Conservation (phyloP, 768 basidiomycete genomes). For the Austroboletus eburneus region DNA sequence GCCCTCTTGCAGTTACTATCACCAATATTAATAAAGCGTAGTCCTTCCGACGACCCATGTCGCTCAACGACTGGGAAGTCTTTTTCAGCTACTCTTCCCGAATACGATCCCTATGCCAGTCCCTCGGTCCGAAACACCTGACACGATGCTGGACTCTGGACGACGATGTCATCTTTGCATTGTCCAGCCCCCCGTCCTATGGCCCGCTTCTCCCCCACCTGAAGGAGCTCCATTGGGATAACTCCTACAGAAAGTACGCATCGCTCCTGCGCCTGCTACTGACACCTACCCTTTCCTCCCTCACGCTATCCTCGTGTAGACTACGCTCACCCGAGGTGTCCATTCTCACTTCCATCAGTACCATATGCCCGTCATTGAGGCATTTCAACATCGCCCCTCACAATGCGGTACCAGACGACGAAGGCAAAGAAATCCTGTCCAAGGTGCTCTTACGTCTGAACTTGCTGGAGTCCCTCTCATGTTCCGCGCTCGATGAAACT, state of each 20-base stretch:
- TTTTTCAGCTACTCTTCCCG: constrained; percentile 27
- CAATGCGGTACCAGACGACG: constrained; percentile 4
- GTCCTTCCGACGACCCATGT: constrained; percentile 24
- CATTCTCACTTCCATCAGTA: constrained; percentile 18
- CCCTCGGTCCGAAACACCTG: neutral
- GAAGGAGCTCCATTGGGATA: constrained; percentile 19
- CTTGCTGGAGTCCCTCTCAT: constrained; percentile 14
- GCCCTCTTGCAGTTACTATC: neutral
- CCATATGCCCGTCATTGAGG: constrained; percentile 18
- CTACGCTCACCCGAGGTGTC: constrained; percentile 17
- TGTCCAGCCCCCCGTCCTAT: constrained; percentile 20
- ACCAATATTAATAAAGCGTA: constrained; percentile 10
- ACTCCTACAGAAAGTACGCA: constrained; percentile 10
- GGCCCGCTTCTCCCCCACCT: constrained; percentile 21
- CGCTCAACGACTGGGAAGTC: constrained; percentile 24
- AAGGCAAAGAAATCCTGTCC: constrained; percentile 20
- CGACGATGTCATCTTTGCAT: constrained; percentile 23
- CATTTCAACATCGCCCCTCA: constrained; percentile 4
- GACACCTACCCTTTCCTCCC: constrained; percentile 18
- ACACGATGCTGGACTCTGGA: constrained; percentile 4
- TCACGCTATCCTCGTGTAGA: constrained; percentile 7
- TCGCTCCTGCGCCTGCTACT: constrained; percentile 19
- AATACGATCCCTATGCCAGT: constrained; percentile 11
- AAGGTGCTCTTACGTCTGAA: constrained; percentile 16
- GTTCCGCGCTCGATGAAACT: constrained; percentile 17